Conservation (phyloP, 208 protist species). For the Herpetomonas tarakana region DNA sequence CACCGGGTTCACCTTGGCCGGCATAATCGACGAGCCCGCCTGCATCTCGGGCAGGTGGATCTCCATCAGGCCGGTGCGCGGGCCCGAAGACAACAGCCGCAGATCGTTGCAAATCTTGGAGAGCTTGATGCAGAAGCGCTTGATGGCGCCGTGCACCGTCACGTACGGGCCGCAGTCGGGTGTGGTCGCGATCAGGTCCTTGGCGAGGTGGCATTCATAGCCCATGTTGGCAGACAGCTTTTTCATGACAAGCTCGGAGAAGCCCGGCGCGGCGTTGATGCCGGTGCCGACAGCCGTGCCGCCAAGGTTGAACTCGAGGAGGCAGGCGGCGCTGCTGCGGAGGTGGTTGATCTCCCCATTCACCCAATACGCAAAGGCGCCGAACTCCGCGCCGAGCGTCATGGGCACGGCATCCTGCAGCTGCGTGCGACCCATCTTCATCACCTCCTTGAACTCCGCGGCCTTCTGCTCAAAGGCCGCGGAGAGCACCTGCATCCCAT, state of each 20-base stretch:
- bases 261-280: constrained; percentile 13
- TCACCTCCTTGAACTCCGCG: constrained; percentile 61
- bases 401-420: constrained; percentile 91
- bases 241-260: constrained; percentile 15
- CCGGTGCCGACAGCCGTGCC: constrained; percentile 93
- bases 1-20: constrained; percentile 93
- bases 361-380: constrained; percentile 71
- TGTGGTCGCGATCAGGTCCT: constrained; percentile 29
- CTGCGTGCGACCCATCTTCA: constrained; percentile 95
- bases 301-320: constrained; percentile 83
- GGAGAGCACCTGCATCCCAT: constrained; percentile 9
- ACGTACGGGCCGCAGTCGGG: constrained; percentile 80
- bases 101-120: constrained; percentile 95
- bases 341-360: constrained; percentile 48
- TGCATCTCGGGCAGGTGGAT: constrained; percentile 88
- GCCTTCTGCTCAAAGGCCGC: constrained; percentile 43
- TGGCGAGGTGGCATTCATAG: constrained; percentile 9
- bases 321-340: constrained; percentile 23
- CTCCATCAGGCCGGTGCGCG: constrained; percentile 83
- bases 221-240: constrained; percentile 15
- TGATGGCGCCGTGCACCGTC: constrained; percentile 66
- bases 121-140: constrained; percentile 66
- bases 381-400: constrained; percentile 82
- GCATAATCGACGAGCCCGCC: constrained; percentile 93
- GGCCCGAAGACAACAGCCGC: constrained; percentile 81